Conservation (phyloP, 192 early-diverging fungal species). For the Umbelopsis isabellina region DNA sequence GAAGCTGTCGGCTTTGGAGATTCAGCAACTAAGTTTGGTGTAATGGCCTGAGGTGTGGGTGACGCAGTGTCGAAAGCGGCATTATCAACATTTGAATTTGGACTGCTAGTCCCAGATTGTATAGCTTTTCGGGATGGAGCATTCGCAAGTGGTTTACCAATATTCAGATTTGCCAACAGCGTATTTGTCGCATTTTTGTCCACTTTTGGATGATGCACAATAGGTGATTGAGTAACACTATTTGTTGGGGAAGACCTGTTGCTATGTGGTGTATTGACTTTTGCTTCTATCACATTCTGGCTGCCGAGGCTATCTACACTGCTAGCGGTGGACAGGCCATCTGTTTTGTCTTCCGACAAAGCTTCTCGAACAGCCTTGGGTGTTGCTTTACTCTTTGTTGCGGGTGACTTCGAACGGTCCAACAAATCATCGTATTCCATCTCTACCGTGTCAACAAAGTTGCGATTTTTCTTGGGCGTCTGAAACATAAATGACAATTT, state of each 20-base stretch:
- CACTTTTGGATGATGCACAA: background rate
- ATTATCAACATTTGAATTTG: too few species aligned
- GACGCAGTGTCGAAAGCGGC: too few species aligned
- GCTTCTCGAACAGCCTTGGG: background rate
- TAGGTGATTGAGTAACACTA: background rate
- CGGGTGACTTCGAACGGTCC: background rate
- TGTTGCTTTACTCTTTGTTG: background rate
- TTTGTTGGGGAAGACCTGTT: background rate
- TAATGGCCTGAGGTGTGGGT: too few species aligned
- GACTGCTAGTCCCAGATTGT: too few species aligned
- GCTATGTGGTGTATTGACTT: too few species aligned
- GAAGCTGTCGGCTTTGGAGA: too few species aligned
- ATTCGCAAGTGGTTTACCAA: background rate
- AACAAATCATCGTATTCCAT: conserved; percentile 9
- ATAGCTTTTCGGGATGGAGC: background rate
- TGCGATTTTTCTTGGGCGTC: background rate
- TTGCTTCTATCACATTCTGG: background rate
- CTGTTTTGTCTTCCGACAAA: too few species aligned
- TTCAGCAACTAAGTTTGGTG: too few species aligned
- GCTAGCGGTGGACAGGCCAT: background rate
- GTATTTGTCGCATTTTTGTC: conserved; percentile 7
- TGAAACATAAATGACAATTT: background rate
- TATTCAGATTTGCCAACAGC: background rate
- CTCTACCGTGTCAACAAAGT: conserved; percentile 4
- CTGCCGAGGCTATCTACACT: background rate